These are phyloP conservation scores for Leccinum barrowsii DNA, from an alignment of 768 basidiomycete species.

Conservation along the genomic window DNA sequence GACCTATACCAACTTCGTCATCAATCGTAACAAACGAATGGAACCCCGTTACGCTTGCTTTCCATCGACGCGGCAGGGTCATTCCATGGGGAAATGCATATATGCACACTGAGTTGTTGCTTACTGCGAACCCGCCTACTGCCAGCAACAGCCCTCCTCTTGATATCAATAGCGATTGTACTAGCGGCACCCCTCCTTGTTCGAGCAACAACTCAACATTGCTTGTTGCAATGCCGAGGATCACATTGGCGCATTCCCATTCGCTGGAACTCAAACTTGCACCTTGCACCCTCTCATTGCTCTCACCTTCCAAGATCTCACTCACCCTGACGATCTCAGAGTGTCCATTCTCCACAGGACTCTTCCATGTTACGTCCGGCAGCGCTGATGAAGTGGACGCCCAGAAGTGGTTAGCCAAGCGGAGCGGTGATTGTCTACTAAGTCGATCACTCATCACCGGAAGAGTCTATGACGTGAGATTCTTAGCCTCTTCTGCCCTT, in stretches of 20 bases:
- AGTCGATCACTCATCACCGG: slow-evolving; percentile 16
- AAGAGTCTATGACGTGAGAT: slow-evolving; percentile 18
- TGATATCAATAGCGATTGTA: no score
- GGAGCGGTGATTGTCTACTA: slow-evolving; percentile 5
- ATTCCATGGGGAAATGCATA: slow-evolving; percentile 15
- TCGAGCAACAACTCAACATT: neutral
- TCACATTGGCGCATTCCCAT: slow-evolving; percentile 3
- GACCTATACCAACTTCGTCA: no score
- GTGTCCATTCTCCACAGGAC: slow-evolving; percentile 14
- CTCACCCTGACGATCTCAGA: slow-evolving; percentile 15
- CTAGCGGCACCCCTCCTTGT: neutral
- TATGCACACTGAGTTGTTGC: slow-evolving; percentile 8
- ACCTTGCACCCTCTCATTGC: neutral
- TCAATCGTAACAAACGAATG: neutral
- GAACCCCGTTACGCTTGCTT: slow-evolving; percentile 8
- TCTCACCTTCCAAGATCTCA: neutral
- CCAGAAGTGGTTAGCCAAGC: slow-evolving; percentile 4
- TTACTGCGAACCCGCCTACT: neutral
- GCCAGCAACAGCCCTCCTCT: neutral
- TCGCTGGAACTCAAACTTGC: neutral
- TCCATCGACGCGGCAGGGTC: neutral
- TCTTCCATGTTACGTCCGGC: slow-evolving; percentile 4
- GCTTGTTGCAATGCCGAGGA: neutral
- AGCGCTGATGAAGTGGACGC: neutral
- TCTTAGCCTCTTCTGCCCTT: slow-evolving; percentile 9